Percentiles rank a stretch among this genome's conserved stretches.
Conservation (phyloP, 2,329 filamentous ascomycete species). For the Cytospora schulzeri region DNA sequence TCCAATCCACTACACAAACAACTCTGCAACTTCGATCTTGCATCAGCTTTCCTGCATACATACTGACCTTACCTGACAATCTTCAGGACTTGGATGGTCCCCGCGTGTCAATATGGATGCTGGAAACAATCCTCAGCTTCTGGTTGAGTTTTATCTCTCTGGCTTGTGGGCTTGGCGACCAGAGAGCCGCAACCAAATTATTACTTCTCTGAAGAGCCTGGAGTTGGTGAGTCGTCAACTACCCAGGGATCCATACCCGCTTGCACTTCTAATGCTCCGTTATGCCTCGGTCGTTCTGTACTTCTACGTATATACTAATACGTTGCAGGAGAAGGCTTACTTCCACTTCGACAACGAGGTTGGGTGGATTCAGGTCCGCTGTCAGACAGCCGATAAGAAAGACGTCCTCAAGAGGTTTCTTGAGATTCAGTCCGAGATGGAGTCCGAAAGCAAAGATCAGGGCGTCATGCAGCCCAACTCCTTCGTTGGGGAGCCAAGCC, state of each 20-base stretch:
- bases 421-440: slow-evolving; percentile 8
- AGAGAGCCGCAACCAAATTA: slow-evolving; percentile 30
- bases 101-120: not conserved
- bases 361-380: slow-evolving; percentile 15
- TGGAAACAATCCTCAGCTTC: not conserved
- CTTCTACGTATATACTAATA: slow-evolving; percentile 3
- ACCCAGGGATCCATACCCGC: not conserved
- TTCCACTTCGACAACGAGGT: slow-evolving; percentile 31
- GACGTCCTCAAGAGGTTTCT: slow-evolving; percentile 11
- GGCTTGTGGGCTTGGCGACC: slow-evolving; percentile 35
- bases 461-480: not conserved
- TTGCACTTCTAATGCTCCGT: not conserved
- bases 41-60: not conserved
- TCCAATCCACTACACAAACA: not conserved
- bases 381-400: slow-evolving; percentile 15
- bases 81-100: too few relatives aligned
- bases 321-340: slow-evolving; percentile 27
- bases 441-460: slow-evolving; percentile 41
- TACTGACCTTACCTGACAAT: not conserved
- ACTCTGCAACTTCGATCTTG: not conserved
- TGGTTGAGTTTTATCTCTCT: slow-evolving; percentile 32
- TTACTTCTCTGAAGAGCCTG: slow-evolving; percentile 27
- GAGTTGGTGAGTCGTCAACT: slow-evolving; percentile 24
- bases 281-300: not conserved
- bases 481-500: not conserved